Evolutionary conservation across 352 stramenopile genomes (phyloP).

Genomic region (Phytophthora citrophthora): DNA sequence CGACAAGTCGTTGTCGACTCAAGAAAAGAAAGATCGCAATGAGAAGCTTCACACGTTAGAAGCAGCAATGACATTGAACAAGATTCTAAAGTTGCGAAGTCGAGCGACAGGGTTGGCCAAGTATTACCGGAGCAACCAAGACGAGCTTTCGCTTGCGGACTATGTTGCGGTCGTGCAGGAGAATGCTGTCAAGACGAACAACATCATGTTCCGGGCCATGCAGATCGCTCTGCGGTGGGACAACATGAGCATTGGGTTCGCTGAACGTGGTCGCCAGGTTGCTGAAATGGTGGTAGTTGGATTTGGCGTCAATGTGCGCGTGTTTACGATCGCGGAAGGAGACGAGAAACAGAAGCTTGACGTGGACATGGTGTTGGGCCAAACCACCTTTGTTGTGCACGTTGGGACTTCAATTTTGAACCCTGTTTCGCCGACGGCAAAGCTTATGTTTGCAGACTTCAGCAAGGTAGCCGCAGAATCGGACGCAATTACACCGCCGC

Average conservation of each 20-base stretch:
- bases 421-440: slow-evolving; percentile 46
- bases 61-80: slow-evolving; percentile 48
- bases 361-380: slow-evolving; percentile 53
- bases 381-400: slow-evolving; percentile 62
- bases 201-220: slow-evolving; percentile 66
- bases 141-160: slow-evolving; percentile 51
- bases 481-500: slow-evolving; percentile 38
- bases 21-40: slow-evolving; percentile 48
- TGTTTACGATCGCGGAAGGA: slow-evolving; percentile 47
- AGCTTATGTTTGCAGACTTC: slow-evolving; percentile 67
- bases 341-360: slow-evolving; percentile 58
- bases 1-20: slow-evolving; percentile 45
- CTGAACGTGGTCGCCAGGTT: slow-evolving; percentile 47
- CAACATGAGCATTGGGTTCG: slow-evolving; percentile 61
- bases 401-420: slow-evolving; percentile 40
- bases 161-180: slow-evolving; percentile 48
- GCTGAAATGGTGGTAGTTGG: slow-evolving; percentile 57
- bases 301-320: slow-evolving; percentile 56
- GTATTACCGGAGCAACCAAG: slow-evolving; percentile 48
- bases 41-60: slow-evolving; percentile 53
- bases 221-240: slow-evolving; percentile 56
- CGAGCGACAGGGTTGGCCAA: slow-evolving; percentile 41
- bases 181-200: slow-evolving; percentile 44
- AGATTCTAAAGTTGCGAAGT: slow-evolving; percentile 58
- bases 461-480: slow-evolving; percentile 34